These are phyloP conservation scores for Perilla frutescens DNA, from an alignment of 257 asterid species.

Conservation along the genomic window DNA sequence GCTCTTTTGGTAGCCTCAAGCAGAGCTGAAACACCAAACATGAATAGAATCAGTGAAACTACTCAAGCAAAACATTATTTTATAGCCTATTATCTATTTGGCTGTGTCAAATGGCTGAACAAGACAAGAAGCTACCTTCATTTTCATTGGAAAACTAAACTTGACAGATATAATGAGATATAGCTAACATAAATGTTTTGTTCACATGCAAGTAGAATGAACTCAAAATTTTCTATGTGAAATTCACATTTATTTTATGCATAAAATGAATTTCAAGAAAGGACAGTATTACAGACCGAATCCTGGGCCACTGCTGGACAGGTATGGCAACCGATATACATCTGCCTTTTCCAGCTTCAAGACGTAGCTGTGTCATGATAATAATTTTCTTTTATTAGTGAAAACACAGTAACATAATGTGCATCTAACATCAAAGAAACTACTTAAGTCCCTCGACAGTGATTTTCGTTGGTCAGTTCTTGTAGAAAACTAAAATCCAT, in stretches of 20 bases:
- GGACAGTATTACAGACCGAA: slow-evolving; percentile 65
- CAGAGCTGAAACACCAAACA: slow-evolving; percentile 63
- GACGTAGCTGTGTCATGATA: slow-evolving; percentile 77
- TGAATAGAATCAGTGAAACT: slow-evolving; percentile 14
- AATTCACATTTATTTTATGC: not conserved
- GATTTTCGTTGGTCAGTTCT: slow-evolving; percentile 17
- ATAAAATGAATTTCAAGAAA: too few species aligned
- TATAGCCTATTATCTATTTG: too few species aligned
- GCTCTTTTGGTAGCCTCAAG: slow-evolving; percentile 83
- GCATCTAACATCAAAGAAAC: not conserved
- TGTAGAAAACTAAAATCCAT: not conserved
- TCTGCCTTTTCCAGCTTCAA: slow-evolving; percentile 98
- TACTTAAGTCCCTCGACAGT: slow-evolving; percentile 9
- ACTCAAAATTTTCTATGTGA: not conserved
- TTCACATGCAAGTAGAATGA: not conserved
- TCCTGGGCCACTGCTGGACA: slow-evolving; percentile 95
- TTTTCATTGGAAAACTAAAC: slow-evolving; percentile 18
- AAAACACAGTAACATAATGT: slow-evolving; percentile 17
- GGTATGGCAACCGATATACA: slow-evolving; percentile 91
- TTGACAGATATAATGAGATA: too few species aligned
- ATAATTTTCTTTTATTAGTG: slow-evolving; percentile 37
- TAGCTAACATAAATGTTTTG: not conserved
- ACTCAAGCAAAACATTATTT: too few species aligned
- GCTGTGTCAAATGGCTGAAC: too few species aligned
- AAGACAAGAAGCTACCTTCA: too few species aligned